Evolutionary conservation across 225 moss, liverwort and hornwort genomes (phyloP).

Genomic region (Antitrichia curtipendula): DNA sequence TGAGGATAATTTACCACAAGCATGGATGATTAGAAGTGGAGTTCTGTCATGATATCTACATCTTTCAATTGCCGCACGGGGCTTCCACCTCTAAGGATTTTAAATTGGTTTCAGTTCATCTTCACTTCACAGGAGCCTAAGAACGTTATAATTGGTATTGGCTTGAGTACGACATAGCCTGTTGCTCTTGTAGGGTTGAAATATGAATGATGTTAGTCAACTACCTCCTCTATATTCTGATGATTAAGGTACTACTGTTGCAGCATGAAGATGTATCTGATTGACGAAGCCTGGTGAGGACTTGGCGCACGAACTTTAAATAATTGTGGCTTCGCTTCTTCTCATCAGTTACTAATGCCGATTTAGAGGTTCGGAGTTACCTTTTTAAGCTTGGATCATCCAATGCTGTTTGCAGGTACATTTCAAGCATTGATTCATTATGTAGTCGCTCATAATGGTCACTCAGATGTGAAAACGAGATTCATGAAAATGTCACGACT

Average conservation of each 20-base stretch:
- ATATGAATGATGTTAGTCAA: not conserved
- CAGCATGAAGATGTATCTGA: not conserved
- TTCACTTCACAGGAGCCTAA: not conserved
- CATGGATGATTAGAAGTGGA: not conserved
- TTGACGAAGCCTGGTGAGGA: not conserved
- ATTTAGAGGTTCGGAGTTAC: not conserved
- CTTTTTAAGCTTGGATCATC: not conserved
- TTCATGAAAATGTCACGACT: not conserved
- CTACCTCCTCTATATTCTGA: not conserved
- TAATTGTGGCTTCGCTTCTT: not conserved
- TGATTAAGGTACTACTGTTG: not conserved
- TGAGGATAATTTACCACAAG: not conserved
- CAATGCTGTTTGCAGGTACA: not conserved
- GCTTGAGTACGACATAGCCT: too few relatives aligned
- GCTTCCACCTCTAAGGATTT: not conserved
- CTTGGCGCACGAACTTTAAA: not conserved
- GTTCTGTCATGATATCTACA: not conserved
- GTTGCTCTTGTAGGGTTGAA: not conserved
- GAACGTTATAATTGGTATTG: too few relatives aligned
- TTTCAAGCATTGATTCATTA: not conserved
- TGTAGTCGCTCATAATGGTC: not conserved
- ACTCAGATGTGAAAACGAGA: not conserved
- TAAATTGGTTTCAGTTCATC: not conserved
- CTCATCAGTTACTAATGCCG: not conserved
- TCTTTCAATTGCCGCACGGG: not conserved